These are phyloP conservation scores for Zygotorulaspora mrakii DNA, from an alignment of 1,139 yeast genomes.

Conservation along the genomic window DNA sequence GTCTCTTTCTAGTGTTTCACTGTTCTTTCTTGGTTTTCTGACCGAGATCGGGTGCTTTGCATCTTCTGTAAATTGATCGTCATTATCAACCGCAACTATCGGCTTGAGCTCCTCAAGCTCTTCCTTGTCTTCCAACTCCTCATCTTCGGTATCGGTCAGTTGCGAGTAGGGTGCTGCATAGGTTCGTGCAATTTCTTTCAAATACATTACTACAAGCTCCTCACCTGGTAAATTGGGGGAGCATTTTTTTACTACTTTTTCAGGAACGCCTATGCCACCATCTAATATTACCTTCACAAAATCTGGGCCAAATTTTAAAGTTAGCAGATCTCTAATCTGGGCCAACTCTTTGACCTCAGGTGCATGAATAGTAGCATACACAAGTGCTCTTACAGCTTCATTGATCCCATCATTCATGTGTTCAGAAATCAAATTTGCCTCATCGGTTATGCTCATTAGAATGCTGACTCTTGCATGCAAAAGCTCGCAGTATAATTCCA, in stretches of 20 bases:
- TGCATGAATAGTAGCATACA: slow-evolving; percentile 62
- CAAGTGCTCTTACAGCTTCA: slow-evolving; percentile 71
- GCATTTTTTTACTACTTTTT: slow-evolving; percentile 60
- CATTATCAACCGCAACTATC: slow-evolving; percentile 35
- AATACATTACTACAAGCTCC: slow-evolving; percentile 63
- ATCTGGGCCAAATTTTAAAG: slow-evolving; percentile 60
- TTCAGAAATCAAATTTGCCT: slow-evolving; percentile 27
- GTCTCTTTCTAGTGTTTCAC: slow-evolving; percentile 44
- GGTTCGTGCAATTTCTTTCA: slow-evolving; percentile 77
- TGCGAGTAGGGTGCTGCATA: slow-evolving; percentile 74
- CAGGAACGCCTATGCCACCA: slow-evolving; percentile 57
- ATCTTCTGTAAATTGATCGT: slow-evolving; percentile 29
- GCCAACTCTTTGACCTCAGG: slow-evolving; percentile 71
- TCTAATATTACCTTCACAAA: slow-evolving; percentile 62
- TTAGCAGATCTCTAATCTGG: slow-evolving; percentile 58
- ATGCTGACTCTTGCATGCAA: slow-evolving; percentile 69
- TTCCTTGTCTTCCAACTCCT: slow-evolving; percentile 30
- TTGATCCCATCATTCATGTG: slow-evolving; percentile 38
- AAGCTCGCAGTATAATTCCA: slow-evolving; percentile 82
- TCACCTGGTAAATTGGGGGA: slow-evolving; percentile 64
- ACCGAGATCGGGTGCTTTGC: slow-evolving; percentile 45
- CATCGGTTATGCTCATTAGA: slow-evolving; percentile 38
- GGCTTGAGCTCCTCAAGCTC: slow-evolving; percentile 34
- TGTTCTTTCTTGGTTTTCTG: slow-evolving; percentile 45
- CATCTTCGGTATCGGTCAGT: slow-evolving; percentile 41